Percentiles rank a stretch among this genome's conserved stretches.
Conservation (phyloP, 225 moss, liverwort and hornwort species). For the Sphagnum contortum region DNA sequence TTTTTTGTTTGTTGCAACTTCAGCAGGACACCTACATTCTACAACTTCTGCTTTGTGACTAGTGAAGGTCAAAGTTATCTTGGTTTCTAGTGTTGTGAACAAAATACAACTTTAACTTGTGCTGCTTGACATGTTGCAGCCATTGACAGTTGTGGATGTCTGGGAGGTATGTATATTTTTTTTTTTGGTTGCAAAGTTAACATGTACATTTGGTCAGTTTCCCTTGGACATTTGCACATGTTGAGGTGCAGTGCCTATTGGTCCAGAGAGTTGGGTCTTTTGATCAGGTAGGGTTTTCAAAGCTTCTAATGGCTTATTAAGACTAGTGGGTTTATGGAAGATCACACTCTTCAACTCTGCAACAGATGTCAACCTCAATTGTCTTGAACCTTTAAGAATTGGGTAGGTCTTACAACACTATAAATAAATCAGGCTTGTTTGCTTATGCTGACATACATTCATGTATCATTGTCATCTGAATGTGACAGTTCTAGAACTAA, state of each 20-base stretch:
- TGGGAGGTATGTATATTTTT: conserved; percentile 16
- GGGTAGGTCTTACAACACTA: no score
- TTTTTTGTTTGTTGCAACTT: not conserved
- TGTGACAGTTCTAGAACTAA: not conserved
- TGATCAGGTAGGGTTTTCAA: not conserved
- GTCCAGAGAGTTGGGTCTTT: not conserved
- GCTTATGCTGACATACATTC: no score
- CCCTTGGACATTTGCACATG: no score
- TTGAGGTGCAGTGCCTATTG: not conserved
- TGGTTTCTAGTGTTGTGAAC: not conserved
- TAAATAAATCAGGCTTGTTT: no score
- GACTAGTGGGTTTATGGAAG: not conserved
- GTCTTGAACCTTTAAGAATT: no score
- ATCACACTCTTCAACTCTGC: not conserved
- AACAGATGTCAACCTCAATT: no score
- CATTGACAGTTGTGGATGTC: conserved; percentile 25
- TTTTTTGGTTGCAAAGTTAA: not conserved
- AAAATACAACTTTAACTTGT: no score
- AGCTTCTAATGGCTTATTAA: no score
- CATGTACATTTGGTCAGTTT: not conserved
- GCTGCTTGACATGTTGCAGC: conserved; percentile 6
- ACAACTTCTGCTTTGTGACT: not conserved
- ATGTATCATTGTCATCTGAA: not conserved
- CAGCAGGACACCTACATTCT: not conserved
- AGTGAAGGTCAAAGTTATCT: not conserved